Evolutionary conservation across 768 basidiomycete genomes (phyloP), one percentile per base, ranked within the genome.

Genomic region (Ramaria sp.): DNA sequence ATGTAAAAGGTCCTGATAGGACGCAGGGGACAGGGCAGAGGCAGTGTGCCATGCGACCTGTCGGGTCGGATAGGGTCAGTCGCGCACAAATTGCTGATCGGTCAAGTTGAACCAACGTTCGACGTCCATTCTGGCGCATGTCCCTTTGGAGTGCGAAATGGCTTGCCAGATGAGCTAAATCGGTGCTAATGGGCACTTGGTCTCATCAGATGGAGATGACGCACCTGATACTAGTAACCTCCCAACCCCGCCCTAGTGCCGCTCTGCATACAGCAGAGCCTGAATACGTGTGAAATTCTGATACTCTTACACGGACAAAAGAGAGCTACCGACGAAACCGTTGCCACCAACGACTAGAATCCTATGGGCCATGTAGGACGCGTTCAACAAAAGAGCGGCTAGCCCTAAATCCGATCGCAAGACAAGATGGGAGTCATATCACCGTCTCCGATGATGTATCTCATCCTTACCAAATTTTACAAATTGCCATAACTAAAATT

Each of bases 321-420:
- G 24, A 16, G 3, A 25, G 2, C 70, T 59, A 88, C 94, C 95
- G 63, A 99, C 82, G 72, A 96, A 98, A 5, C 96, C 96, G 71
- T 96, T 96, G 43, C 96, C 96, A n/a, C 96, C 96, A 1, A 98
- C 79, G 39, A 99, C 91, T n/a, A 97, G 80, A 36, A 97, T 76
- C 63, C 74, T 85, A 52, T 73, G 77, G 50, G 73, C 54, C 22
- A 73, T 57, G 22, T n/a, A n/a, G n/a, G n/a, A n/a, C n/a, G n/a
- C n/a, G n/a, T n/a, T n/a, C n/a, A n/a, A n/a, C n/a, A n/a, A n/a
- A n/a, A n/a, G n/a, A n/a, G n/a, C n/a, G n/a, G n/a, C n/a, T n/a
- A n/a, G n/a, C n/a, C n/a, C n/a, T n/a, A n/a, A n/a, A n/a, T n/a
- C n/a, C n/a, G n/a, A n/a, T n/a, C n/a, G n/a, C n/a, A n/a, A n/a